phyloP scores from a whole-genome alignment of 495 filamentous ascomycete species.

The Daldinia concentrica region DNA sequence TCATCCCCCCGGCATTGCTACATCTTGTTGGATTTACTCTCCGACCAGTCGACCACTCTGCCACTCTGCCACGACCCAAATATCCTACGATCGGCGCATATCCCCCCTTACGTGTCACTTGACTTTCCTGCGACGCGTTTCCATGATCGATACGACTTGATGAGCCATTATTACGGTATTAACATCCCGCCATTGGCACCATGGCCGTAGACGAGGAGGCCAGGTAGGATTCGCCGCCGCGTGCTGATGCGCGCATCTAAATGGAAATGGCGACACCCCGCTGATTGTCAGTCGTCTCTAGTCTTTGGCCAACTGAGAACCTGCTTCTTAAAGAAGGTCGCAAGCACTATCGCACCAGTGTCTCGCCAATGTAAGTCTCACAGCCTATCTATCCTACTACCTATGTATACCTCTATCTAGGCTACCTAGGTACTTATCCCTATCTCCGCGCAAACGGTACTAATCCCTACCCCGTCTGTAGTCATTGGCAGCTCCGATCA shows the following conservation, averaged over 20 bases:
- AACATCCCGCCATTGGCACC: conserved; percentile 46
- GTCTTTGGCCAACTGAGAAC: conserved; percentile 59
- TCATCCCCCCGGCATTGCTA: neutral
- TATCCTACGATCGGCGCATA: conserved; percentile 35
- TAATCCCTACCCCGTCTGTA: conserved; percentile 46
- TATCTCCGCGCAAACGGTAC: conserved; percentile 16
- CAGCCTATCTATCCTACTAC: conserved; percentile 19
- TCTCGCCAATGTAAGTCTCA: conserved; percentile 73
- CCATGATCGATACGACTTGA: conserved; percentile 48
- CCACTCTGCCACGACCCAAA: conserved; percentile 10
- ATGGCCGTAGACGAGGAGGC: conserved; percentile 64
- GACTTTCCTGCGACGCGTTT: conserved; percentile 27
- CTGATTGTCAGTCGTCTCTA: conserved; percentile 40
- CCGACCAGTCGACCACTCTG: neutral
- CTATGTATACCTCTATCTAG: conserved; percentile 25
- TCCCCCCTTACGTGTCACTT: conserved; percentile 28
- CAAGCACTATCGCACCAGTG: conserved; percentile 77
- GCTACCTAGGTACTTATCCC: conserved; percentile 11
- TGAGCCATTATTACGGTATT: conserved; percentile 38
- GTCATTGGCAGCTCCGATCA: conserved; percentile 92
- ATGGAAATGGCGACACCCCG: conserved; percentile 18
- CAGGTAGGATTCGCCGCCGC: conserved; percentile 50
- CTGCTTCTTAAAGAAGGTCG: conserved; percentile 71
- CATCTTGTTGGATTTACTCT: neutral
- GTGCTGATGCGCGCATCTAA: conserved; percentile 14